phyloP scores from a whole-genome alignment of 352 stramenopile species.

The Phytophthora agathidicida region DNA sequence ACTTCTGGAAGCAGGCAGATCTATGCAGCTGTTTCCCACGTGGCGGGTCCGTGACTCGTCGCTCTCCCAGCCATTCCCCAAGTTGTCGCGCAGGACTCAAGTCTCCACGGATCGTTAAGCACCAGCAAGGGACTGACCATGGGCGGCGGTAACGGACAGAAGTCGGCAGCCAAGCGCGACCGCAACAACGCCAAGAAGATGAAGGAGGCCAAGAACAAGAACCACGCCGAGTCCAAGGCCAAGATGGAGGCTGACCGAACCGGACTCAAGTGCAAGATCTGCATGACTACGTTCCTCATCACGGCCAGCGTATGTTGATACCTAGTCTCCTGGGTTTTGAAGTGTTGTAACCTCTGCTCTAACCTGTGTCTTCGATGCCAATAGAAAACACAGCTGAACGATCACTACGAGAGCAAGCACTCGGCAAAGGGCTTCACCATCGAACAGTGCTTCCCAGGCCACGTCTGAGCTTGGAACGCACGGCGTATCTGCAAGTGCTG shows the following conservation, averaged over 20 bases:
- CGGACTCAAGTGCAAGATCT: conserved; percentile 89
- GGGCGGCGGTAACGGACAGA: conserved; percentile 86
- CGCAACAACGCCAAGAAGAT: conserved; percentile 88
- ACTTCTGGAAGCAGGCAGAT: too few species aligned
- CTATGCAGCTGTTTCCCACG: conserved; percentile 28
- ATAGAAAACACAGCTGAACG: conserved; percentile 71
- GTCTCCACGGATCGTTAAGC: not conserved
- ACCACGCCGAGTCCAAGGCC: conserved; percentile 76
- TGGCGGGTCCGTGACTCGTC: not conserved
- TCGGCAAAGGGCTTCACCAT: conserved; percentile 74
- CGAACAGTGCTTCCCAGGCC: conserved; percentile 73
- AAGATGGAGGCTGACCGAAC: conserved; percentile 85
- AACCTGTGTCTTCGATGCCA: too few species aligned
- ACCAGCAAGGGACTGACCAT: conserved; percentile 43
- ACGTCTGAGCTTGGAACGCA: conserved; percentile 16
- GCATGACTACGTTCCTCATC: conserved; percentile 88
- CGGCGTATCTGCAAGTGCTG: not conserved
- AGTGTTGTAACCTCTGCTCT: too few species aligned
- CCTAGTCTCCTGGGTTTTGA: too few species aligned
- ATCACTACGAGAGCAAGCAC: conserved; percentile 88
- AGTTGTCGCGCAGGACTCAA: conserved; percentile 23
- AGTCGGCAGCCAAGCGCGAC: conserved; percentile 79
- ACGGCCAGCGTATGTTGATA: conserved; percentile 71
- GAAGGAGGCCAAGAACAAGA: conserved; percentile 85
- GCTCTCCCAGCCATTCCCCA: conserved; percentile 21